These are phyloP conservation scores for Thraustochytrium sp. DNA, from an alignment of 352 stramenopile species.

Conservation along the genomic window DNA sequence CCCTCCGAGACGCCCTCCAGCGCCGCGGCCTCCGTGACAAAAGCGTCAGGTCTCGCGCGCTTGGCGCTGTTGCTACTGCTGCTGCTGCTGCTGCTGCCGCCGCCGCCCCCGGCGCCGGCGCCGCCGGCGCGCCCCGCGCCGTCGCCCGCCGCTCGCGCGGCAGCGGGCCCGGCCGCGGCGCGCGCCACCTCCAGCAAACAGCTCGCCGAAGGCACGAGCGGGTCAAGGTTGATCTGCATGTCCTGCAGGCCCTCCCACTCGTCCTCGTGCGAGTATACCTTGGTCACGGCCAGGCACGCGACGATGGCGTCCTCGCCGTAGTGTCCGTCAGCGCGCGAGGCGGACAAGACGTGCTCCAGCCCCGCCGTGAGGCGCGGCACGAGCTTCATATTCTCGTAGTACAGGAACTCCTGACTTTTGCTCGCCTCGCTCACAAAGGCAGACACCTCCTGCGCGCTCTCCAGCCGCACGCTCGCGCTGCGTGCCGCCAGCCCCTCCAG, in stretches of 20 bases:
- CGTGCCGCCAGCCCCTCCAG: background rate
- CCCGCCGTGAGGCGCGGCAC: background rate
- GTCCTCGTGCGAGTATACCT: slow-evolving; percentile 17
- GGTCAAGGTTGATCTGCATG: slow-evolving; percentile 2
- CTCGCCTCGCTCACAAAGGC: background rate
- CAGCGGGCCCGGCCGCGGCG: background rate
- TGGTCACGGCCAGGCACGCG: background rate
- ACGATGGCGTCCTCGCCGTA: background rate
- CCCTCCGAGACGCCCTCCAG: background rate
- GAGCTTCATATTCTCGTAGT: background rate
- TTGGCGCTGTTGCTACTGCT: background rate
- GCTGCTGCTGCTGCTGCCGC: background rate
- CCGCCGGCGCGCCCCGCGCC: background rate
- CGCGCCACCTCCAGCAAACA: background rate
- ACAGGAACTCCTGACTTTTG: background rate
- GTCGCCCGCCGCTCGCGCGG: background rate
- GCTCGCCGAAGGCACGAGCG: background rate
- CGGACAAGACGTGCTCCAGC: background rate
- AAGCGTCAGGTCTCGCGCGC: background rate
- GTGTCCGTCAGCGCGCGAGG: background rate
- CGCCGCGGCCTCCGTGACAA: background rate
- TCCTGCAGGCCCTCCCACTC: slow-evolving; percentile 1
- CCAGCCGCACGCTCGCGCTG: background rate
- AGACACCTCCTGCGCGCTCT: background rate
- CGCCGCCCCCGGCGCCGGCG: background rate